Percentiles rank a stretch among this genome's conserved stretches.
Conservation (phyloP, 2,329 filamentous ascomycete species). For the Fusarium sp. region DNA sequence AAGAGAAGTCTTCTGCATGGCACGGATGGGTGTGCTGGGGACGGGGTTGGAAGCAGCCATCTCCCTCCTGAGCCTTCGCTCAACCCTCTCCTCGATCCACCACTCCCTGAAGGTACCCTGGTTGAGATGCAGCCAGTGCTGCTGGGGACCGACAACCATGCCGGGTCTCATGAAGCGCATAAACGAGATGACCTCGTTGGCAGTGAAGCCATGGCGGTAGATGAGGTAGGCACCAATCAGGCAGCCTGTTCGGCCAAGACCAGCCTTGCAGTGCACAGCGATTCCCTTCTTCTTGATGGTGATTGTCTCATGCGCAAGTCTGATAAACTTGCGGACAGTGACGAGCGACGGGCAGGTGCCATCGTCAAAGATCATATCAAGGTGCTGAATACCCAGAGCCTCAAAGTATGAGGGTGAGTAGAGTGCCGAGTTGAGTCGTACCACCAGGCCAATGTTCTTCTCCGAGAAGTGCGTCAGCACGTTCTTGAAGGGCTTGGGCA, state of each 20-base stretch:
- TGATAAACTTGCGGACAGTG: slow-evolving; percentile 95
- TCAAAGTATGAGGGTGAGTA: slow-evolving; percentile 99
- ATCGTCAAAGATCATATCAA: slow-evolving; percentile 99
- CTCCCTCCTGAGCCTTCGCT: slow-evolving; percentile 73
- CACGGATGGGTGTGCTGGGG: slow-evolving; percentile 71
- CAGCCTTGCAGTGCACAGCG: slow-evolving; percentile 98
- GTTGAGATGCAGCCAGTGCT: slow-evolving; percentile 98
- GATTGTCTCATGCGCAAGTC: slow-evolving; percentile 94
- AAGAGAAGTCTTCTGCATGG: slow-evolving; percentile 69
- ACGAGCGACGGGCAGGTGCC: slow-evolving; percentile 92
- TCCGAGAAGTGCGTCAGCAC: slow-evolving; percentile 90
- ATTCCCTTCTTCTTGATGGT: slow-evolving; percentile 91
- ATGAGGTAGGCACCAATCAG: slow-evolving; percentile 98
- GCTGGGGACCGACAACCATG: slow-evolving; percentile 98
- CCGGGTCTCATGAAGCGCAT: slow-evolving; percentile 99
- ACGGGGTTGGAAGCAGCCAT: slow-evolving; percentile 60
- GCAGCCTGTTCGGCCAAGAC: slow-evolving; percentile 93
- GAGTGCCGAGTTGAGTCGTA: slow-evolving; percentile 93
- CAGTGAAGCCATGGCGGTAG: slow-evolving; percentile 96
- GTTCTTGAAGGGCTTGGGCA: slow-evolving; percentile 94
- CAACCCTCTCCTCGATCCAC: slow-evolving; percentile 92
- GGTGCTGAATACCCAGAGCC: slow-evolving; percentile 90
- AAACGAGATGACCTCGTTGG: slow-evolving; percentile 96
- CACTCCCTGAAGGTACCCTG: slow-evolving; percentile 98
- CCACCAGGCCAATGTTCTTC: slow-evolving; percentile 90